Base-by-base conservation (phyloP, 129 eudicot species). In the Tanacetum coccineum region DNA sequence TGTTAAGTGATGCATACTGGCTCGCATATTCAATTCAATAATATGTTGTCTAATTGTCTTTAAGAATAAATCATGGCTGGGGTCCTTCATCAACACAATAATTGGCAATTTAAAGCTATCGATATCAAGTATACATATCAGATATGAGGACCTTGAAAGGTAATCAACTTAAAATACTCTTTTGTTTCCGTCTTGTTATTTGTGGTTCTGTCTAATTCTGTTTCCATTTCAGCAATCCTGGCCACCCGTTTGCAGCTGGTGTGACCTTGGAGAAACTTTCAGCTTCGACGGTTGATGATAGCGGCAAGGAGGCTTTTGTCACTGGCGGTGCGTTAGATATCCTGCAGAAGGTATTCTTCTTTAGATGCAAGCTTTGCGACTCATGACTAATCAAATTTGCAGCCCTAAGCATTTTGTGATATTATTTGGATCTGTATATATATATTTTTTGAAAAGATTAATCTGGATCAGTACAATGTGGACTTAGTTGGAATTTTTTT, bases 121-220 rank as follows among this genome's bases (percentile, higher is more conserved):
- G 10, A 89, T 94, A 65, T 89, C 99, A 42, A 94, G 93, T 71
- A 87, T 94, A 51, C 99, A 94, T 79, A 87, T 94, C 84, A 94
- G 95, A 94, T 94, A 94, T 40, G 99, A 89, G 78, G 99, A 94
- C 77, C 76, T 77, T 78, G 99, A 94, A 82, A 94, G 99, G 99
- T 94, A 80, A 49, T 25, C n/a, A 32, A 67, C 64, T 51, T 50
- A 18, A 20, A 22, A 46, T 44, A 32, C 18, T 64, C 36, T 26
- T 47, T 68, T 47, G 49, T 32, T 32, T 36, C 42, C 70, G 11
- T n/a, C 13, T 25, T 51, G 52, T 63, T 53, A 68, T 60, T 30
- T 77, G 48, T 77, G 58, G 28, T 40, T 51, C 56, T 8, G 77
- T 73, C 76, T 76, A 48, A 68, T 57, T 59, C 71, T 52, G 52